Conservation (phyloP, 208 protist species). For the Trypanosomatidae sp. region DNA sequence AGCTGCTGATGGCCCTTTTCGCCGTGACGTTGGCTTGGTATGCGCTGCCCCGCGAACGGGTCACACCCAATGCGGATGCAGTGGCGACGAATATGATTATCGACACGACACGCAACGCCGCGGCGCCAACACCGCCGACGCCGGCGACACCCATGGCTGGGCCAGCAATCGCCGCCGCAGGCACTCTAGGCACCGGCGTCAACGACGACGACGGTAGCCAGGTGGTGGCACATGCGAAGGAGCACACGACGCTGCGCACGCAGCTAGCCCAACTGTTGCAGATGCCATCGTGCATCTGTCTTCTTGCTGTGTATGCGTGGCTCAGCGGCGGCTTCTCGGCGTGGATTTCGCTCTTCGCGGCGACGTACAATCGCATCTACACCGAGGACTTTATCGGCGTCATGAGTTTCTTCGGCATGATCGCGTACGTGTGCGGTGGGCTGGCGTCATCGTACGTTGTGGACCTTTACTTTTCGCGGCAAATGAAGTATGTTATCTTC, state of each 20-base stretch:
- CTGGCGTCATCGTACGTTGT: constrained; percentile 63
- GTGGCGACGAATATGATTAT: constrained; percentile 2
- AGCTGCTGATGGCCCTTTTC: constrained; percentile 41
- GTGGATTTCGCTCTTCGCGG: constrained; percentile 78
- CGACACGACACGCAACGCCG: not conserved
- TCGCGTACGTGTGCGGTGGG: constrained; percentile 59
- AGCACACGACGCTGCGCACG: constrained; percentile 20
- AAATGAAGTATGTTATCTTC: constrained; percentile 87
- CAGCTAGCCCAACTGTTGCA: constrained; percentile 41
- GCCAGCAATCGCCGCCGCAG: too few species aligned
- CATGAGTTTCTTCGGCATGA: constrained; percentile 77
- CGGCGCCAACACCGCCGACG: not conserved
- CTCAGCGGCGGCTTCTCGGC: constrained; percentile 69
- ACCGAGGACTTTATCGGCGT: constrained; percentile 59
- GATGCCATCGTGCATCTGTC: constrained; percentile 54
- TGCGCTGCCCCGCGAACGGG: constrained; percentile 38
- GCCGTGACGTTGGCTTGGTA: constrained; percentile 30
- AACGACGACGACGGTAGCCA: constrained; percentile 3
- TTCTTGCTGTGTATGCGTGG: constrained; percentile 77
- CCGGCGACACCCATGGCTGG: not conserved
- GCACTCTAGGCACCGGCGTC: not conserved
- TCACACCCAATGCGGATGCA: constrained; percentile 1
- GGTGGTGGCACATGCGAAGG: constrained; percentile 10
- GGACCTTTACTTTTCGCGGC: constrained; percentile 66
- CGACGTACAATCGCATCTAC: constrained; percentile 49